These are phyloP conservation scores for Senna tora DNA, from an alignment of 306 rosid genomes.

Conservation along the genomic window DNA sequence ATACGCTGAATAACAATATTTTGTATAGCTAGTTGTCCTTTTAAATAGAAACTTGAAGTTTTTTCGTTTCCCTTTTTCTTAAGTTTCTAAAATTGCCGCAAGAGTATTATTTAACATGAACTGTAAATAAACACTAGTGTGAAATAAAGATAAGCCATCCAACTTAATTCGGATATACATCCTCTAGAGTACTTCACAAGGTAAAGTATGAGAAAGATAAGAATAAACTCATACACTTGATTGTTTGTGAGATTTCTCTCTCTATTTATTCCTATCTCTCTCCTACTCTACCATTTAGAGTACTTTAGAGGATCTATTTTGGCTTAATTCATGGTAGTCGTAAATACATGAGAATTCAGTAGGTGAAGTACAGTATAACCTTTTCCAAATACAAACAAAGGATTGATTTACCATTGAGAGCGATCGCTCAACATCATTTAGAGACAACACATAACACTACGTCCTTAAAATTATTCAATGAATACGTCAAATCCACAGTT, in stretches of 20 bases:
- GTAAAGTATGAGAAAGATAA: too few relatives aligned
- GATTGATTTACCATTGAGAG: neutral
- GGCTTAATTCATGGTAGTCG: constrained; percentile 4
- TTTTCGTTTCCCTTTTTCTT: too few relatives aligned
- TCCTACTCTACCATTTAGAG: too few relatives aligned
- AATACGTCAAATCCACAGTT: constrained; percentile 29
- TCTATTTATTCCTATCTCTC: too few relatives aligned
- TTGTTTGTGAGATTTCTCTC: too few relatives aligned
- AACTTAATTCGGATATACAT: constrained; percentile 2
- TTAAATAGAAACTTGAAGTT: too few relatives aligned
- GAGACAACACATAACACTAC: constrained; percentile 13
- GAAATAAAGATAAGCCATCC: neutral
- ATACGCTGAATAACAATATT: too few relatives aligned
- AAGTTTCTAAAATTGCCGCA: neutral
- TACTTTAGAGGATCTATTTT: too few relatives aligned
- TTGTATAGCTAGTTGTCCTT: too few relatives aligned
- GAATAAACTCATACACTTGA: too few relatives aligned
- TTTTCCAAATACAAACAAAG: constrained; percentile 25
- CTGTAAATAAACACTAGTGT: neutral
- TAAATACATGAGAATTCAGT: constrained; percentile 8
- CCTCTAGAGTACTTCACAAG: too few relatives aligned
- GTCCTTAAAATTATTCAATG: constrained; percentile 30
- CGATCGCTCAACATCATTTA: neutral
- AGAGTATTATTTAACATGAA: neutral
- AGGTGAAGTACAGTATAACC: constrained; percentile 4